These are phyloP conservation scores for Vigna trinervia DNA, from an alignment of 306 rosid genomes.

Conservation along the genomic window DNA sequence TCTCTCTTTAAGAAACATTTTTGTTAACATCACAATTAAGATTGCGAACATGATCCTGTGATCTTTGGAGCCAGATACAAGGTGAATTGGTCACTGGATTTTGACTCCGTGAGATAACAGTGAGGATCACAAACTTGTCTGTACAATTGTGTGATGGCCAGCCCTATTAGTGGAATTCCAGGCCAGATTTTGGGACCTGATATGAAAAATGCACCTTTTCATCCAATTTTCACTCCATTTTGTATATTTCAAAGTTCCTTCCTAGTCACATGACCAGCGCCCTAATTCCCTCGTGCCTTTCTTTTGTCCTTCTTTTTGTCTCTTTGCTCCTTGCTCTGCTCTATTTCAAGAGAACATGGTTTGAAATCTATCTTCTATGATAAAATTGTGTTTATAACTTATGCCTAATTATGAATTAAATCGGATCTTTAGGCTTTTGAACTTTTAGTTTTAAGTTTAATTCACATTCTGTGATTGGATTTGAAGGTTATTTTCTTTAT, in stretches of 20 bases:
- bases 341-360: neutral
- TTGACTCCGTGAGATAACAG: neutral
- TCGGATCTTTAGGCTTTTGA: neutral
- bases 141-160: neutral
- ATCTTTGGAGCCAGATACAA: neutral
- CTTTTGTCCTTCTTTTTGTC: neutral
- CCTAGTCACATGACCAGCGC: neutral
- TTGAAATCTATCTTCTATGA: neutral
- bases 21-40: neutral
- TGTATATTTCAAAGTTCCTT: neutral
- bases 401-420: neutral
- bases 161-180: neutral
- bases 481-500: neutral
- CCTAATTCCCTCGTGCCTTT: neutral
- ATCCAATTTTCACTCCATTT: neutral
- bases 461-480: neutral
- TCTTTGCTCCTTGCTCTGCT: neutral
- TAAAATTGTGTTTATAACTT: neutral
- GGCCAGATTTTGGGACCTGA: neutral
- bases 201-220: neutral
- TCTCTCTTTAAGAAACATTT: slow-evolving; percentile 11
- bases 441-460: neutral
- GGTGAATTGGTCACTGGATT: neutral
- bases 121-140: neutral
- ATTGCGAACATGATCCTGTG: neutral